A percentile compares a stretch with the other conserved stretches of the same genome.
Conservation (phyloP, 345 rosid species). For the Linum lewisii region DNA sequence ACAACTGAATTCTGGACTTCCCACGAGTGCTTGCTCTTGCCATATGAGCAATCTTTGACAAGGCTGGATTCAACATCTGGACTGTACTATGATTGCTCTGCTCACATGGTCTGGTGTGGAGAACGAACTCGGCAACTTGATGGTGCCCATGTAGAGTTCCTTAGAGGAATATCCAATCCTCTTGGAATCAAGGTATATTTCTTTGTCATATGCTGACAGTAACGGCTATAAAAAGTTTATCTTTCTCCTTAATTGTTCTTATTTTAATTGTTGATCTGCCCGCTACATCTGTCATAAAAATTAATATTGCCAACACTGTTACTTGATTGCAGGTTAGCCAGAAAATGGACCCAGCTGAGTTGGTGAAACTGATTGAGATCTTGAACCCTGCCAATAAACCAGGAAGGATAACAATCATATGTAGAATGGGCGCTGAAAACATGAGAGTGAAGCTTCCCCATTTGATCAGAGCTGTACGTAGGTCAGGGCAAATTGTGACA, state of each 20-base stretch:
- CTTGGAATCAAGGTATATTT: slow-evolving; percentile 3
- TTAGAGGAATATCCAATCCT: slow-evolving; percentile 8
- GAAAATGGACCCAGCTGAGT: slow-evolving; percentile 6
- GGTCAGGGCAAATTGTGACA: slow-evolving; percentile 4
- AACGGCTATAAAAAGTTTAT: neutral
- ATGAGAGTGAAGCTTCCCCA: slow-evolving; percentile 9
- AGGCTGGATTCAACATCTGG: slow-evolving; percentile 6
- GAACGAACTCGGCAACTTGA: slow-evolving; percentile 1
- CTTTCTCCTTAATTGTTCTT: no score
- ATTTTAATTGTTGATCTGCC: no score
- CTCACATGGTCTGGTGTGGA: slow-evolving; percentile 8
- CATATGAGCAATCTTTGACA: slow-evolving; percentile 6
- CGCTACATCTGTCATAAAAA: neutral
- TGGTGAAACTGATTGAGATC: slow-evolving; percentile 6
- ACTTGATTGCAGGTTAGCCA: slow-evolving; percentile 1
- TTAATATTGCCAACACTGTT: neutral
- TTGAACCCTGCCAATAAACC: neutral
- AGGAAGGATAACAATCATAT: slow-evolving; percentile 7
- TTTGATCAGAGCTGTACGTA: slow-evolving; percentile 5
- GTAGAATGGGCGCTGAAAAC: slow-evolving; percentile 8
- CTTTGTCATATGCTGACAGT: neutral
- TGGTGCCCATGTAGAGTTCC: slow-evolving; percentile 4
- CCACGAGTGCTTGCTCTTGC: slow-evolving; percentile 7
- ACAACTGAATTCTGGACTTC: slow-evolving; percentile 8
- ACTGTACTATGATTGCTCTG: slow-evolving; percentile 7